Base-by-base conservation (phyloP, 495 filamentous ascomycete species). In the Trichoderma erinaceum region DNA sequence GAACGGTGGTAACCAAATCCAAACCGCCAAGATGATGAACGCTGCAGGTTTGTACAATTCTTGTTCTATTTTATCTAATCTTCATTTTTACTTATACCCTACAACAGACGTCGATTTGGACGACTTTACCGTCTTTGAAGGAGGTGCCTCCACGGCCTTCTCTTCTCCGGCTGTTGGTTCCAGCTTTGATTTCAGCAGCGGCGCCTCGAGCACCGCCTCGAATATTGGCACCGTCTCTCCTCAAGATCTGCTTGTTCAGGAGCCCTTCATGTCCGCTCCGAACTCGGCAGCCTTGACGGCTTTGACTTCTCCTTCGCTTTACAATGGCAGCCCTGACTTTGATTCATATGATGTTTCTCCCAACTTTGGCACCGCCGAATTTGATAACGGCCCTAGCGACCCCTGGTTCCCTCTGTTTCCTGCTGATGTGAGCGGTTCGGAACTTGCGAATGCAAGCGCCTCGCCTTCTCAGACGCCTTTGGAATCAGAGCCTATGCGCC, bases 251-350 rank as follows among this genome's bases (percentile, higher is more conserved):
- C 83, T 92, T 74, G 77, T 90, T 69, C 73, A 76, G 65, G 89
- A 92, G 69, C 80, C 83, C 21, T 81, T 81, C 72, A 79, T 82
- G 72, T 95, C 92, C 67, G 87, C 92, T 38, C 92, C 92, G 48
- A 91, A 92, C 66, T 97, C 93, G 0, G 82, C 89, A 50, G 87
- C 92, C 16, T 90, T 92, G 74, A 96, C 93, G 8, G 88, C 92
- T 68, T 72, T 97, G 71, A 95, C 92, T 67, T 96, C 93, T 66
- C 93, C 91, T 41, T 88, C 86, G 23, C 83, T 90, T 27, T 86
- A 89, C 48, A 88, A 87, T 76, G 90, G 89, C 68, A 93, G 91
- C 44, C 92, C 92, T 23, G 86, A 82, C 44, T 76, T 83, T 71
- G 86, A 90, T 70, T 86, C 84, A 73, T 91, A 87, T 69, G 88